These are phyloP conservation scores for Scheffersomyces cryptocercus DNA, from an alignment of 1,139 yeast genomes.

Conservation along the genomic window DNA sequence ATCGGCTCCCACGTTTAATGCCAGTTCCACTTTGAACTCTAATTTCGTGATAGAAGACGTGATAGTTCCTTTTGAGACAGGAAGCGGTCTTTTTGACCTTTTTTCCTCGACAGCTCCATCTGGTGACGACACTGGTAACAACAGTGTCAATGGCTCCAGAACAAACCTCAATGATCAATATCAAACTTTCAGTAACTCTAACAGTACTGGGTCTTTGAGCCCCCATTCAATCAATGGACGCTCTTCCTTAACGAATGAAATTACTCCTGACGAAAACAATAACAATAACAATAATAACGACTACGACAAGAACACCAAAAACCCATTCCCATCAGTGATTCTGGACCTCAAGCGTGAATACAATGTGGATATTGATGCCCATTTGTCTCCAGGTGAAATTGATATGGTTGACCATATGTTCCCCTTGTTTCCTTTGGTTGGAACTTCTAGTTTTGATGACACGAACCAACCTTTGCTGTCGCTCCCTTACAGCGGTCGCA, in stretches of 20 bases:
- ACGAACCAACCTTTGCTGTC: conserved; percentile 40
- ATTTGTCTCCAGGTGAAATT: conserved; percentile 14
- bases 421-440: conserved; percentile 55
- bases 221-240: not conserved
- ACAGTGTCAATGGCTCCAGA: conserved; percentile 5
- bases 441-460: conserved; percentile 43
- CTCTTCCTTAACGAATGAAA: conserved; percentile 1
- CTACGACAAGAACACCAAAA: conserved; percentile 2
- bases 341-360: not conserved
- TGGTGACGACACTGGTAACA: conserved; percentile 1
- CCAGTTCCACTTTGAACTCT: conserved; percentile 3
- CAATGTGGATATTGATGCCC: conserved; percentile 1
- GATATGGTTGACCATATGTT: conserved; percentile 34
- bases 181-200: conserved; percentile 1
- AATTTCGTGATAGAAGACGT: conserved; percentile 38
- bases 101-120: conserved; percentile 15
- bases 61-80: conserved; percentile 31
- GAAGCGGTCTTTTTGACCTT: conserved; percentile 31
- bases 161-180: conserved; percentile 3
- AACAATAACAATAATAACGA: not conserved
- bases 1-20: conserved; percentile 4
- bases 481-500: conserved; percentile 14
- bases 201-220: conserved; percentile 1
- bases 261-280: not conserved
- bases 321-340: not conserved